Base-by-base conservation (phyloP, 768 basidiomycete genomes). In the Amanita phalloides region DNA sequence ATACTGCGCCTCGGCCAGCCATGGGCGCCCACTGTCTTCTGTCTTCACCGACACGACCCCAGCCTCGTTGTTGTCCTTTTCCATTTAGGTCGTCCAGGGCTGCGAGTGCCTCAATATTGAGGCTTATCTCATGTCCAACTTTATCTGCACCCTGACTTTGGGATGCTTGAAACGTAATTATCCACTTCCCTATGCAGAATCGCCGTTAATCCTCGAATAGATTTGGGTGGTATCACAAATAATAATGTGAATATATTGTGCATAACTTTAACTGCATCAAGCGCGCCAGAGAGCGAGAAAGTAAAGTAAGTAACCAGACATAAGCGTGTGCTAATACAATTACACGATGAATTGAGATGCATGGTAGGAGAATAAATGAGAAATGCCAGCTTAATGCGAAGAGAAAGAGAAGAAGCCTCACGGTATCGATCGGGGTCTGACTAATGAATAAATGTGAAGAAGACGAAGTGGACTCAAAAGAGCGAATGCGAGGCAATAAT, bases 301-400 rank as follows among this genome's bases (percentile, higher is more conserved):
- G 38, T 49, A 49, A 23, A 42, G 36, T 49, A 38, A 49, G 36
- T 49, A 49, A 41, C n/a, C 14, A 36, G 21, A 39, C 45, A 47
- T 47, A 47, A 20, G 17, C 38, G 8, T 30, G 26, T 41, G 36
- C 37, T 32, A 5, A 23, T 49, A 49, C 48, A 49, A 30, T 3
- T 26, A 49, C 36, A 30, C 21, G 44, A 49, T 38, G 48, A 42
- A n/a, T 41, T 41, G 38, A 49, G 10, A 28, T 49, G 38, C 39
- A 45, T 45, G 44, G 30, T 38, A 49, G 25, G 48, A 37, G 48
- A 41, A 26, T 38, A 11, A 26, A 23, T 33, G 28, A 25, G 23
- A 37, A 21, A 48, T 48, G 46, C 46, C 33, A 35, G 17, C 32
- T 10, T 7, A 35, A 48, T 23, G 33, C 21, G 20, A 21, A 23